Evolutionary conservation across 2,329 filamentous ascomycete species (phyloP).

Genomic region (Chaetomium globosum): DNA sequence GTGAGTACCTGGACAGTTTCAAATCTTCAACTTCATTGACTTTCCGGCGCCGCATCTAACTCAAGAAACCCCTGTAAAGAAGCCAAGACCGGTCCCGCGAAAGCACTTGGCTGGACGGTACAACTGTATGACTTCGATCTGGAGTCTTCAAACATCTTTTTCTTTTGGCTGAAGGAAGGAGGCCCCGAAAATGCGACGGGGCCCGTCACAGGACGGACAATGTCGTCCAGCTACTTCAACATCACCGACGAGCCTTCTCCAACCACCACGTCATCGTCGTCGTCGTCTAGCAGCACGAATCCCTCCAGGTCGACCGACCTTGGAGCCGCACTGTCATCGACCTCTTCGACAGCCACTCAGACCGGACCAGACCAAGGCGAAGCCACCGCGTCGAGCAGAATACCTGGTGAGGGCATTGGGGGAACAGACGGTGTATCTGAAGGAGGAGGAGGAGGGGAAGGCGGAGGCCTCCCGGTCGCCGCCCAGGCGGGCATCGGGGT

Average conservation of each 20-base stretch:
- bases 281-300: background rate
- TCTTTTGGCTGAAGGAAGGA: conserved; percentile 25
- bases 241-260: conserved; percentile 17
- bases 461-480: background rate
- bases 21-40: no score
- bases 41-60: background rate
- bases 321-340: background rate
- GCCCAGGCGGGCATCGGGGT: conserved; percentile 17
- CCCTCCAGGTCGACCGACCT: background rate
- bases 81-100: background rate
- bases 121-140: conserved; percentile 20
- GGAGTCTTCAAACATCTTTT: conserved; percentile 18
- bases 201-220: background rate
- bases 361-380: background rate
- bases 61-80: background rate
- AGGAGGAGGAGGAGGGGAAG: background rate
- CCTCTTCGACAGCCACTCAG: background rate
- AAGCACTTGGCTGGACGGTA: conserved; percentile 19
- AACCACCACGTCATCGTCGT: background rate
- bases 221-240: conserved; percentile 27
- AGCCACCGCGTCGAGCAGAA: background rate
- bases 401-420: background rate
- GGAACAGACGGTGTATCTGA: background rate
- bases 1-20: conserved; percentile 6
- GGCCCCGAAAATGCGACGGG: background rate